These are phyloP conservation scores for Dryas alaskensis DNA, from an alignment of 306 rosid species.

Conservation along the genomic window DNA sequence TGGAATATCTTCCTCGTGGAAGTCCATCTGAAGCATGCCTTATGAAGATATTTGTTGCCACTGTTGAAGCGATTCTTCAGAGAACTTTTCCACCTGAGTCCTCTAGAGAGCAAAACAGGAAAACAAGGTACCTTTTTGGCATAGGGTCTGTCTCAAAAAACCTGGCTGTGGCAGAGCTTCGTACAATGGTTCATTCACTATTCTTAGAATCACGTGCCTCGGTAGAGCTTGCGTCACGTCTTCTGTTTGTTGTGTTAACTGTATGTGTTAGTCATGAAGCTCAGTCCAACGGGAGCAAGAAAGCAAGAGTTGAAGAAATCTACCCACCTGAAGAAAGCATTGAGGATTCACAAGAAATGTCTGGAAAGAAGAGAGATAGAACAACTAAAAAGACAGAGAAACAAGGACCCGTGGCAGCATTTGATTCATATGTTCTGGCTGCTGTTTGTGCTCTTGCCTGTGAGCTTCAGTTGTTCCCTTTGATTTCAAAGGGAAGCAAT, in stretches of 20 bases:
- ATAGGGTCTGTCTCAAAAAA: slow-evolving; percentile 82
- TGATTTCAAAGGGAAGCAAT: slow-evolving; percentile 53
- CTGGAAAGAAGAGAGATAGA: slow-evolving; percentile 50
- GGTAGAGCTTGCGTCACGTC: slow-evolving; percentile 87
- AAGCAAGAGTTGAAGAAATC: slow-evolving; percentile 61
- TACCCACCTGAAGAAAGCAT: slow-evolving; percentile 44
- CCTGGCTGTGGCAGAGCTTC: slow-evolving; percentile 96
- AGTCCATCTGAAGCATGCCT: slow-evolving; percentile 99
- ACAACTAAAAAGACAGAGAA: slow-evolving; percentile 58
- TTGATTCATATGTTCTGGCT: slow-evolving; percentile 96
- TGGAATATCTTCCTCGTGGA: slow-evolving; percentile 97
- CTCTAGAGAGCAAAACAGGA: slow-evolving; percentile 69
- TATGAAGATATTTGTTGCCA: slow-evolving; percentile 95
- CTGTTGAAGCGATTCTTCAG: slow-evolving; percentile 92
- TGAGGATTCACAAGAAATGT: slow-evolving; percentile 47
- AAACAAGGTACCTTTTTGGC: slow-evolving; percentile 62
- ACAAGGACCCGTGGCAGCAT: slow-evolving; percentile 92
- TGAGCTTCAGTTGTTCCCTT: slow-evolving; percentile 90
- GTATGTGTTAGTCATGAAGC: slow-evolving; percentile 98
- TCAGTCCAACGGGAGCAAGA: slow-evolving; percentile 71
- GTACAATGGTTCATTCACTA: slow-evolving; percentile 96
- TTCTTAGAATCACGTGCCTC: slow-evolving; percentile 96
- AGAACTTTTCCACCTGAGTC: slow-evolving; percentile 81
- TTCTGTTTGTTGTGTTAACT: slow-evolving; percentile 89
- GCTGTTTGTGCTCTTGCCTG: slow-evolving; percentile 96